Base-by-base conservation (phyloP, 2,329 filamentous ascomycete species). In the Aspergillus fischeri region DNA sequence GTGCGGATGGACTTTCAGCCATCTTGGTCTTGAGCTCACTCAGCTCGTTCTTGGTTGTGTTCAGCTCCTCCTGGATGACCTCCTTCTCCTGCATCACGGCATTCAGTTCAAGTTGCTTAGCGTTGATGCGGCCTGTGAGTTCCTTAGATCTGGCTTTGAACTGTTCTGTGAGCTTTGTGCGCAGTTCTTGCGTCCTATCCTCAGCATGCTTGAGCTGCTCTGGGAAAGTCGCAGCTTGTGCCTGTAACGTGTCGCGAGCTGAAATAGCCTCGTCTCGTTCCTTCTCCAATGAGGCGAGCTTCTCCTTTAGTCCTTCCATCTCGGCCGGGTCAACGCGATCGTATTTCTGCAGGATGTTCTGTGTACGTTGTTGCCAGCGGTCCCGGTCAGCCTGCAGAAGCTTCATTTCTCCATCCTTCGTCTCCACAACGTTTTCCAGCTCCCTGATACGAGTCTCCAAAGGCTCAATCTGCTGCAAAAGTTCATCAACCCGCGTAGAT, bases 281-380 rank as follows among this genome's bases (percentile, higher is more conserved):
- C 29, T 80, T 77, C 70, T 91, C 82, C 10, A 92, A 76, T 1
- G 77, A 77, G 6, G 85, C 77, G 53, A 97, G 84, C 58, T 87
- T 87, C 69, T 89, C 86, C 77, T 94, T 96, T 57, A 99, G 82
- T 58, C 89, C 87, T 66, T 97, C 93, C 70, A 97, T 84, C 69
- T 97, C 93, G 3, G 90, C 91, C 47, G 94, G 93, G 70, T 99
- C 94, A 53, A 95, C 91, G 55, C 93, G 90, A 65, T 96, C 92
- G 70, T 97, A 97, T 72, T 96, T 97, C 63, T 91, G 92, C 52
- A 99, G 84, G 60, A 99, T 97, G 65, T 95, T 91, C 70, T 97
- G 92, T 1, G 92, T 95, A 25, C 94, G 88, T 79, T 97, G 93
- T 75, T 96, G 92, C 90, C 93, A 97, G 57, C 91, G 86, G 70